Percentiles rank a stretch among this genome's conserved stretches.
Evolutionary conservation across 208 protist genomes (phyloP).

Genomic region (Blastocrithidia nonstop): DNA sequence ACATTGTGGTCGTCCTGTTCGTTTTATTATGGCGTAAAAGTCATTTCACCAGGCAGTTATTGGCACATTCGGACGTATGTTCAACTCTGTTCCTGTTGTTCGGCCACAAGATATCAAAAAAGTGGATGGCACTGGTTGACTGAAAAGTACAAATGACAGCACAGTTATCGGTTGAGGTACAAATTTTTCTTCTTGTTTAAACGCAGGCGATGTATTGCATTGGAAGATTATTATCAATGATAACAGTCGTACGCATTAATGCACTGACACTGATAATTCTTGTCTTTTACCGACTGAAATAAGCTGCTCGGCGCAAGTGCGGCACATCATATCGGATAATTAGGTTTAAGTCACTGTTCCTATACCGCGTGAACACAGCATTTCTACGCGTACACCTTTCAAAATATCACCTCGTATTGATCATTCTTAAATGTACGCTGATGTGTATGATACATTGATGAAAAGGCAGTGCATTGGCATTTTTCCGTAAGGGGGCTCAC

Average conservation of each 20-base stretch:
- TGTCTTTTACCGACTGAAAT: neutral
- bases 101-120: constrained; percentile 83
- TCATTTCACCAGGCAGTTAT: constrained; percentile 70
- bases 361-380: constrained; percentile 29
- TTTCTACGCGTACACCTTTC: constrained; percentile 11
- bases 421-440: constrained; percentile 81
- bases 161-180: constrained; percentile 51
- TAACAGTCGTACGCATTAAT: neutral
- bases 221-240: constrained; percentile 12
- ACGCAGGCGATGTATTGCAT: constrained; percentile 55
- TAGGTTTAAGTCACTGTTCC: constrained; percentile 66
- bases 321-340: constrained; percentile 41
- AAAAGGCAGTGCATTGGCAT: constrained; percentile 85
- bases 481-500: constrained; percentile 93
- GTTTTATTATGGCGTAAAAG: constrained; percentile 89
- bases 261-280: neutral
- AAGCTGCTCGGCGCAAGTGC: constrained; percentile 56
- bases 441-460: constrained; percentile 78
- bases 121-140: constrained; percentile 21
- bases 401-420: constrained; percentile 79
- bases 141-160: constrained; percentile 27
- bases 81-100: constrained; percentile 85
- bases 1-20: constrained; percentile 47
- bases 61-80: constrained; percentile 65
- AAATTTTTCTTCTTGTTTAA: constrained; percentile 36